Evolutionary conservation across 179 eudicot species (phyloP).

Genomic region (Pouteria campechiana): DNA sequence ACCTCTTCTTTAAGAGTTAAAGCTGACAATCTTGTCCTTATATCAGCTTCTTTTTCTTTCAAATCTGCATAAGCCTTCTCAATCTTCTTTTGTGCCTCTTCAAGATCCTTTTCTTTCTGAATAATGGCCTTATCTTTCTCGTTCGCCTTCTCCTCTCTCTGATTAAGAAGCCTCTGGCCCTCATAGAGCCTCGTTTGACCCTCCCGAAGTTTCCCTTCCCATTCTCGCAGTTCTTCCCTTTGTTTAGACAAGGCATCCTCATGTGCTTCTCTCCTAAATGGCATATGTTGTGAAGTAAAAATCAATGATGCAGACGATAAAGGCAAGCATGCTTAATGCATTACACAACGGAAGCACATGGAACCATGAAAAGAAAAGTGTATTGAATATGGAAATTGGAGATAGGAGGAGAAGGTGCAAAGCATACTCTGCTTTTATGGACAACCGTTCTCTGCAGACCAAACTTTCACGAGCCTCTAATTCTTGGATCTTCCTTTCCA

Average conservation of each 20-base stretch:
- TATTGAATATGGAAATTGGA: neutral
- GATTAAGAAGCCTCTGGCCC: constrained; percentile 41
- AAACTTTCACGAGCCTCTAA: constrained; percentile 66
- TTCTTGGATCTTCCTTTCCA: constrained; percentile 73
- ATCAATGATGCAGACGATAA: too few relatives aligned
- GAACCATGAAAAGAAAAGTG: neutral
- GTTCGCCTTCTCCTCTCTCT: constrained; percentile 58
- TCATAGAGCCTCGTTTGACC: constrained; percentile 60
- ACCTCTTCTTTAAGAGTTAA: constrained; percentile 62
- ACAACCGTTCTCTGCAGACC: constrained; percentile 45
- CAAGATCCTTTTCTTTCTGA: constrained; percentile 49
- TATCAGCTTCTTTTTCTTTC: constrained; percentile 46
- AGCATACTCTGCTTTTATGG: constrained; percentile 62
- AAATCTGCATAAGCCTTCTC: constrained; percentile 32
- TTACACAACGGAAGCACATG: too few relatives aligned
- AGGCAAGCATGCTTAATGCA: too few relatives aligned
- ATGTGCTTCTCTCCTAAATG: constrained; percentile 54
- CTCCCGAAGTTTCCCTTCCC: constrained; percentile 86
- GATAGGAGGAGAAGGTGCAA: neutral
- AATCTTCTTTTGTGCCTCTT: constrained; percentile 41
- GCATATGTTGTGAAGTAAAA: constrained; percentile 1
- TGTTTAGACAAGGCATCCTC: constrained; percentile 42
- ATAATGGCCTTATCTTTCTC: constrained; percentile 34
- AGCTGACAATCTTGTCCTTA: constrained; percentile 34
- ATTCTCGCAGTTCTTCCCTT: constrained; percentile 55